A percentile compares a stretch with the other conserved stretches of the same genome.
Evolutionary conservation across 176 grass and related monocot genomes (phyloP).

Genomic region (Thalia dealbata): DNA sequence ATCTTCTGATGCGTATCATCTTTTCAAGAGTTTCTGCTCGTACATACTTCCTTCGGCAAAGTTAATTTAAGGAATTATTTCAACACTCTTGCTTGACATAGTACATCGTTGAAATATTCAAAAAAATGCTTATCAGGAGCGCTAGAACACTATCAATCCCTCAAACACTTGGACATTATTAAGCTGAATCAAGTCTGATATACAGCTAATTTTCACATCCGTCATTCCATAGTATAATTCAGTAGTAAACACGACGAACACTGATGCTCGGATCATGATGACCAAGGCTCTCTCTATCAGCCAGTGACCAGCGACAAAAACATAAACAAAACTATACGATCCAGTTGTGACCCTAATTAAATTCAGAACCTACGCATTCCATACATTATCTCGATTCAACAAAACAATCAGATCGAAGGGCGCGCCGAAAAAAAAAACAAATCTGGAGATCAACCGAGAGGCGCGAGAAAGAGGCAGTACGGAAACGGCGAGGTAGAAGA

Average conservation of each 20-base stretch:
- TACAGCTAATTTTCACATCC: not conserved
- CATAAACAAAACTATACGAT: not conserved
- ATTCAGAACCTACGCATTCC: not conserved
- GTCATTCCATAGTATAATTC: not conserved
- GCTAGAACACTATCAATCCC: not conserved
- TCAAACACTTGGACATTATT: no score
- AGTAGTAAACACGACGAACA: not conserved
- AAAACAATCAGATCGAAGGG: not conserved
- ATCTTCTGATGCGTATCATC: not conserved
- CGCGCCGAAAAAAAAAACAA: not conserved
- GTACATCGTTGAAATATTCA: no score
- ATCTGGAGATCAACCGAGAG: not conserved
- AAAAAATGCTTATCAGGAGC: not conserved
- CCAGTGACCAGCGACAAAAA: not conserved
- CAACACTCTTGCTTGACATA: no score
- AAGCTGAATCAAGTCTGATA: not conserved
- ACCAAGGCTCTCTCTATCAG: not conserved
- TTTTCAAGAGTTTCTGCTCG: no score
- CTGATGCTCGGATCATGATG: not conserved
- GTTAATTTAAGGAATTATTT: no score
- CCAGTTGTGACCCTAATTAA: not conserved
- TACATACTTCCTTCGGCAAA: no score
- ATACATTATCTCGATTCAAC: not conserved
- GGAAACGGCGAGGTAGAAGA: slow-evolving; percentile 85
- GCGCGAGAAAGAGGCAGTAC: slow-evolving; percentile 12